Evolutionary conservation across 1,284 basidiomycete genomes (phyloP), one percentile per base, ranked within the genome.

Genomic region (Cystobasidium slooffiae): DNA sequence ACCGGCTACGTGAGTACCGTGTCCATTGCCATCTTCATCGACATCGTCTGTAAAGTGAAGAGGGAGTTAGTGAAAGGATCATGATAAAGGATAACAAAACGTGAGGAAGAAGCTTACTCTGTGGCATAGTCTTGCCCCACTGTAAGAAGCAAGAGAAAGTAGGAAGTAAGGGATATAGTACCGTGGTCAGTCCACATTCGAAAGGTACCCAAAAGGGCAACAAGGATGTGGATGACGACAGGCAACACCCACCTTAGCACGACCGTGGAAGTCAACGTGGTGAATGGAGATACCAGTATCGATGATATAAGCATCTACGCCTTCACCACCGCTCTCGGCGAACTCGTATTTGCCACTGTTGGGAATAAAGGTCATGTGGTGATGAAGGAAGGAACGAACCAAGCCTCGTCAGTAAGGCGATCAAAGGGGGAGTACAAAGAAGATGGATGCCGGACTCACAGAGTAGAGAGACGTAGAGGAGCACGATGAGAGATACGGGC

Each of bases 401-500:
- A 67, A n/a, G 62, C 44, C 52, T 51, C 53, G 44, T 56, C 66
- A 59, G 49, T 52, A 24, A 7, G 14, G 43, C 46, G 46, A n/a
- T 49, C 46, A 46, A 24, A 24, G 7, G 37, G 39, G 14, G 39
- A 46, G 20, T 20, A 16, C 2, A 3, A n/a, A 39, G 41, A 41
- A 24, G 41, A 44, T 43, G 41, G 39, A 39, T 10, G 14, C 14
- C 9, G 22, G 16, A 73, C 70, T 73, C 52, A 73, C 70, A 97
- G 98, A 39, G 93, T 98, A 72, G 88, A 84, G 78, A 99, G 90
- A 37, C 85, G 85, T 37, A 99, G 88, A 80, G 84, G 88, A 24
- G 86, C 79, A 70, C 94, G 90, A 85, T 99, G 97, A 78, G 93
- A 95, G 81, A 99, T 88, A 75, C 97, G 92, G 61, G 96, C 95